A percentile compares a stretch with the other conserved stretches of the same genome.
Conservation (phyloP, 164 flowering plant species). For the Chimonanthus salicifolius region DNA sequence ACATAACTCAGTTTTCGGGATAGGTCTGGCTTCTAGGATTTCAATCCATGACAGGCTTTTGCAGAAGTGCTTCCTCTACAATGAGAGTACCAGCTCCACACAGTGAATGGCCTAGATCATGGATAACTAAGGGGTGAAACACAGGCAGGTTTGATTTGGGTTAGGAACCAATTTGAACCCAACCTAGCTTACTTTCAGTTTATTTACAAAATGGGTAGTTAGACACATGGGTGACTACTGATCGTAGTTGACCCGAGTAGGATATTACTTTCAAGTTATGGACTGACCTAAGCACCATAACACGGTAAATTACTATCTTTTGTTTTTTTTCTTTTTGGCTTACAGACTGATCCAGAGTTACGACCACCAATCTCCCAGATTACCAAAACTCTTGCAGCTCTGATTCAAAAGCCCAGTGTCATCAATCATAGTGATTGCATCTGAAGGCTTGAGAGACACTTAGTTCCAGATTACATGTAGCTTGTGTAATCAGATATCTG, state of each 20-base stretch:
- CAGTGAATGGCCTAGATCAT: too few relatives aligned
- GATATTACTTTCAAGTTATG: neutral
- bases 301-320: neutral
- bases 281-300: neutral
- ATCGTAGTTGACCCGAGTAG: neutral
- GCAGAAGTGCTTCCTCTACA: too few relatives aligned
- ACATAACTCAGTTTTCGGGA: too few relatives aligned
- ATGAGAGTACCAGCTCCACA: too few relatives aligned
- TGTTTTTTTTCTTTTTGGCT: constrained; percentile 1
- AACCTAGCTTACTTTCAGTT: neutral
- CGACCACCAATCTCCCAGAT: constrained; percentile 62
- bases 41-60: too few relatives aligned
- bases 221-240: neutral
- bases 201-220: neutral
- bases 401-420: constrained; percentile 23
- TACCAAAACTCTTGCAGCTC: constrained; percentile 36
- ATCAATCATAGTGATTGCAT: neutral
- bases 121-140: too few relatives aligned
- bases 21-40: too few relatives aligned
- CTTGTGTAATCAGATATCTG: too few relatives aligned
- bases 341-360: constrained; percentile 65
- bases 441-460: too few relatives aligned
- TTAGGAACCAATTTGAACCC: neutral
- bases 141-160: neutral
- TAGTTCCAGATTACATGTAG: too few relatives aligned